Evolutionary conservation across 2,329 filamentous ascomycete species (phyloP), one percentile per base, ranked within the genome.

Genomic region (Capronia coronata): DNA sequence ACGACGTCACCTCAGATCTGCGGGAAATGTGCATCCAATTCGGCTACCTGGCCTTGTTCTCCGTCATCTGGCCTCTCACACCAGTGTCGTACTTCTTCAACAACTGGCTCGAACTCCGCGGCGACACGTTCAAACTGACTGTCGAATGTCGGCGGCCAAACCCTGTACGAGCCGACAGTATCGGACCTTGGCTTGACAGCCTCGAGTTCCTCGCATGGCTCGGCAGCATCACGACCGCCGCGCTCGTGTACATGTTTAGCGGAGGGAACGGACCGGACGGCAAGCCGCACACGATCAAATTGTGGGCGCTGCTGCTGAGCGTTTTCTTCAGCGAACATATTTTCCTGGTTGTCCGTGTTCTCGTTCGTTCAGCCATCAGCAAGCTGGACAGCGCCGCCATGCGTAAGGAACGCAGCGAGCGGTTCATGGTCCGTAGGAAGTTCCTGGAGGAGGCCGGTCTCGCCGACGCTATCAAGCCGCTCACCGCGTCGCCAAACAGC

Each of bases 91-190:
- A 97, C 71, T 72, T 97, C 10, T 73, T 93, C 67, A 97, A 97
- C 71, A 94, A 97, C 71, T 97, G 91, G 89, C 73, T 98, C 49
- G 93, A 97, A 65, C 78, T 97, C 32, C 86, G 93, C 35, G 87
- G 87, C 0, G 93, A 98, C 64, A 90, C 91, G 1, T 78, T 95
- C 71, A 98, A 98, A 68, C 94, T 97, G 61, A 89, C 89, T 48
- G 76, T 88, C 41, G 85, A 90, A 66, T 90, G 87, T 74, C 85
- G 91, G 62, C 83, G 93, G 2, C 93, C 93, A 0, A 87, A 87
- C 30, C 93, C 93, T 0, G 88, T 86, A 78, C 82, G 93, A 46
- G 83, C 88, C 1, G 93, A 97, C 69, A 93, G 87, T 1, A 97
- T 98, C 59, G 93, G 93, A 0, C 90, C 93, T 0, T 97, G 89